Conservation (phyloP, 23 red algal species). For the Gracilaria caudata region DNA sequence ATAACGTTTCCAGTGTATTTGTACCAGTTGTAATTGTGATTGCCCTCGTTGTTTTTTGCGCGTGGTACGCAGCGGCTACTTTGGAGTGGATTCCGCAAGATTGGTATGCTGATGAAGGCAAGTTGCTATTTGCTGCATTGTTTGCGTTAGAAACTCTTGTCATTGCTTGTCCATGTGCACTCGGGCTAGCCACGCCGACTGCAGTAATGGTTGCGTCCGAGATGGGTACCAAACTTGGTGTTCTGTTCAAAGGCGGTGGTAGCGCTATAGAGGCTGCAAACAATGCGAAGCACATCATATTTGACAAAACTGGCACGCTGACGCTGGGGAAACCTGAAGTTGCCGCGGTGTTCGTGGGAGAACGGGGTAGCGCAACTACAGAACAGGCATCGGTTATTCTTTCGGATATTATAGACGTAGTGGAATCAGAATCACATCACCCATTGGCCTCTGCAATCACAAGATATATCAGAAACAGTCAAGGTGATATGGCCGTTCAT, state of each 20-base stretch:
- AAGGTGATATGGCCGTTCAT: conserved; percentile 39
- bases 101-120: conserved; percentile 76
- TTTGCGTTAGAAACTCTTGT: conserved; percentile 93
- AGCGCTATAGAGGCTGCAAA: conserved; percentile 62
- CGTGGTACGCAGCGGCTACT: conserved; percentile 74
- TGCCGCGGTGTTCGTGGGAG: conserved; percentile 56
- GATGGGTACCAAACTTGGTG: conserved; percentile 60
- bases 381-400: conserved; percentile 63
- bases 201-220: conserved; percentile 90
- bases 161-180: conserved; percentile 97
- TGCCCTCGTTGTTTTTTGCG: conserved; percentile 59
- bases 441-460: conserved; percentile 63
- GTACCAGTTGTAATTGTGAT: conserved; percentile 83
- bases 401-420: conserved; percentile 55
- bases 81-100: conserved; percentile 58
- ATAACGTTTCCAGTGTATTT: conserved; percentile 86
- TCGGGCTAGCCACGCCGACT: conserved; percentile 98
- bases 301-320: conserved; percentile 99
- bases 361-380: conserved; percentile 27
- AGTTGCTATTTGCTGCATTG: conserved; percentile 82
- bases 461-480: conserved; percentile 42
- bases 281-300: conserved; percentile 69
- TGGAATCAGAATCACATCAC: conserved; percentile 69
- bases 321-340: conserved; percentile 82
- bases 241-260: conserved; percentile 89